Percentiles rank a stretch among this genome's conserved stretches.
phyloP scores from a whole-genome alignment of 768 basidiomycete genomes.

The Melanogaster broomeanus region DNA sequence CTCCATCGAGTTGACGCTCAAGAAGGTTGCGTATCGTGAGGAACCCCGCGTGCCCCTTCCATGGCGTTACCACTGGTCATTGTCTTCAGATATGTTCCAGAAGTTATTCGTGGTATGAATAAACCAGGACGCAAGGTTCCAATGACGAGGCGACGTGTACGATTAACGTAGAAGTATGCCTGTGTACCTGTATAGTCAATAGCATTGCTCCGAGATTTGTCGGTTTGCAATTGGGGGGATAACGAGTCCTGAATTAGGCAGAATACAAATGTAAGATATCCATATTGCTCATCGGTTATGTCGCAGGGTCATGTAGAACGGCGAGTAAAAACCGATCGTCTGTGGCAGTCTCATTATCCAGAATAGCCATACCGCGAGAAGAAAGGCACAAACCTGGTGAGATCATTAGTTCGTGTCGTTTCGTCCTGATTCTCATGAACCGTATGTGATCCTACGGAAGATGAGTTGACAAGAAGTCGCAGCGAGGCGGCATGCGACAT shows the following conservation, averaged over 20 bases:
- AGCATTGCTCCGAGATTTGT: background rate
- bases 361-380: background rate
- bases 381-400: slow-evolving; percentile 62
- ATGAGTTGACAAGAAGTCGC: background rate
- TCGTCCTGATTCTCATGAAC: slow-evolving; percentile 90
- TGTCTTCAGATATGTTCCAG: slow-evolving; percentile 17
- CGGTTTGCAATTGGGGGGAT: background rate
- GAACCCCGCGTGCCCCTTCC: slow-evolving; percentile 23
- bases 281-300: slow-evolving; percentile 22
- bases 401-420: slow-evolving; percentile 91
- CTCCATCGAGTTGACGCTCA: slow-evolving; percentile 30
- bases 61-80: background rate
- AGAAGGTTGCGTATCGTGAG: slow-evolving; percentile 34
- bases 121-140: background rate
- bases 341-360: slow-evolving; percentile 27
- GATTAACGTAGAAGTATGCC: background rate
- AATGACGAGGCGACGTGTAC: background rate
- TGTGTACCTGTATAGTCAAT: slow-evolving; percentile 2
- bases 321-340: slow-evolving; percentile 82
- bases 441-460: slow-evolving; percentile 72
- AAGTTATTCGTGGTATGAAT: slow-evolving; percentile 18
- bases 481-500: slow-evolving; percentile 26
- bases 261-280: slow-evolving; percentile 10
- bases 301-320: slow-evolving; percentile 77
- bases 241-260: slow-evolving; percentile 9